Evolutionary conservation across 495 filamentous ascomycete genomes (phyloP), one percentile per base, ranked within the genome.

Genomic region (Haplographium delicatum): DNA sequence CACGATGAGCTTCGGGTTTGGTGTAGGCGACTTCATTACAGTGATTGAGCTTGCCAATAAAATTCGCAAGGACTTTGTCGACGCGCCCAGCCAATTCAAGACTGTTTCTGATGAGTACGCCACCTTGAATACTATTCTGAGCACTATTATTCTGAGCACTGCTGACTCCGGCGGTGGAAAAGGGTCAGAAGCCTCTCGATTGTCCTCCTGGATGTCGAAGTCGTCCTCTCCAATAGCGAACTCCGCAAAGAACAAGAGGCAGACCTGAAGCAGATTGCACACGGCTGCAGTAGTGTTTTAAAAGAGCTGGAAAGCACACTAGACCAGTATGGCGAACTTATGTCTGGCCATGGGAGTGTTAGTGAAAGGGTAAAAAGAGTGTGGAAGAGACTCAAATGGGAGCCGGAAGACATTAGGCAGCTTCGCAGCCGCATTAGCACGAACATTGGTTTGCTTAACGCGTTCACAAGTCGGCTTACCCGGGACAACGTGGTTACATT

Each of bases 1-100:
- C 57, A 59, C 41, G 27, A 68, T 66, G 65, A 68, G 65, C 46
- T 65, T 66, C 47, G 64, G 64, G 18, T 65, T 61, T 40, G 26
- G 44, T 26, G 28, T 47, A 22, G 30, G 44, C 28, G 44, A 47
- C n/a, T 47, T 47, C 20, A 35, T 63, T 38, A 40, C 62, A 1
- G 34, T 53, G 40, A 48, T 64, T 22, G 22, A 62, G 44, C 56
- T 66, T 19, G 58, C 52, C 23, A 61, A 61, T 18, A 53, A 51
- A 44, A 31, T 66, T 27, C 58, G 64, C 13, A 62, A 56, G 41
- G 50, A 55, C 6, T 66, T 66, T 44, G 53, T 59, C 16, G 51
- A 57, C 22, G 60, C 60, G 13, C 65, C 64, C 26, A 30, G 33
- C 13, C 55, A 65, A 50, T 66, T 61, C 40, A 47, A 54, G 34